Evolutionary conservation across 495 filamentous ascomycete genomes (phyloP).

Genomic region (Xylaria palmicola): DNA sequence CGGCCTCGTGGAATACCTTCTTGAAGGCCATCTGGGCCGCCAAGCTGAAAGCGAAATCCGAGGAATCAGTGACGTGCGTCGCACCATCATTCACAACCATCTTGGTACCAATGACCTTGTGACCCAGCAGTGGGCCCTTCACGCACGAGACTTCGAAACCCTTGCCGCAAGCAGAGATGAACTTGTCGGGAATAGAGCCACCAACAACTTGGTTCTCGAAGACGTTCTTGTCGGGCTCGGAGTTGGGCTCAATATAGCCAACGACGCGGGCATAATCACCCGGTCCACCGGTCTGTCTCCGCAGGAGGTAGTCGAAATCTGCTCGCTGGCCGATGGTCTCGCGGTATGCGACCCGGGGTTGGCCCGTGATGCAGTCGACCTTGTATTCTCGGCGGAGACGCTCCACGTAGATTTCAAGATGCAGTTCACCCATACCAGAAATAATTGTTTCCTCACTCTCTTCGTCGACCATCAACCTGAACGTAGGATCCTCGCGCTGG

Average conservation of each 20-base stretch:
- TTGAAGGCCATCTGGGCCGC: conserved; percentile 97
- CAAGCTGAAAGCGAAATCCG: conserved; percentile 96
- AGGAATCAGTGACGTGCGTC: conserved; percentile 97
- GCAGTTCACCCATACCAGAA: conserved; percentile 96
- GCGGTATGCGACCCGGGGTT: conserved; percentile 96
- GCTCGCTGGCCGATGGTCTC: conserved; percentile 81
- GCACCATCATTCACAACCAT: conserved; percentile 98
- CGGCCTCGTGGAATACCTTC: conserved; percentile 80
- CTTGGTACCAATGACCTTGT: conserved; percentile 82
- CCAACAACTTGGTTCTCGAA: conserved; percentile 88
- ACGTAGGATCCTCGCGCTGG: conserved; percentile 97
- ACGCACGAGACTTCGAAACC: conserved; percentile 84
- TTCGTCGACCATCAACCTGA: conserved; percentile 86
- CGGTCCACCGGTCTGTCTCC: conserved; percentile 94
- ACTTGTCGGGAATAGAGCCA: conserved; percentile 94
- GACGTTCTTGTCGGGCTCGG: conserved; percentile 66
- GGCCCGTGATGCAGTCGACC: conserved; percentile 91
- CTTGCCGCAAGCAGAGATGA: conserved; percentile 92
- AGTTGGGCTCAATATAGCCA: conserved; percentile 88
- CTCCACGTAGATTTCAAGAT: conserved; percentile 97
- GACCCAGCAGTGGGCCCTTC: conserved; percentile 89
- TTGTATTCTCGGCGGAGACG: conserved; percentile 97
- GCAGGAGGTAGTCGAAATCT: conserved; percentile 89
- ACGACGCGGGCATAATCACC: conserved; percentile 94
- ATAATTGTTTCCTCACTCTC: conserved; percentile 96